Base-by-base conservation (phyloP, 768 basidiomycete genomes). In the Chalciporus pseudorubinellus region DNA sequence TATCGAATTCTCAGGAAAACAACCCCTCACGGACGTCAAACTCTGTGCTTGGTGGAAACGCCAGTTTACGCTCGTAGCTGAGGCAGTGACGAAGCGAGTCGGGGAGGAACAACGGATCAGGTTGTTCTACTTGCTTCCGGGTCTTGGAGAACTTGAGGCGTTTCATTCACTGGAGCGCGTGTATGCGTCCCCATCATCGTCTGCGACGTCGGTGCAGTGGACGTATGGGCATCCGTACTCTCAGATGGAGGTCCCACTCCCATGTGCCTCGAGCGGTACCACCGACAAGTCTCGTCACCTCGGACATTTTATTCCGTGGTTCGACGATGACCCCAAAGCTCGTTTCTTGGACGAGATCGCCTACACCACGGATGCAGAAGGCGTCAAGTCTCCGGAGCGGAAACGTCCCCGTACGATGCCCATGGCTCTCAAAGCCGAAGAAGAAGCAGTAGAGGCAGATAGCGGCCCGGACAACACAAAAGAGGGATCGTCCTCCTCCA, bases 311-410 rank as follows among this genome's bases (percentile, higher is more conserved):
- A 86, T 99, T 19, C 97, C 97, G 2, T 86, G 81, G 49, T 92
- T 98, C 64, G 89, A 93, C n/a, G 97, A 99, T 62, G 94, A 97
- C 68, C 95, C 97, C 7, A 98, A 98, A 69, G 83, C 89, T 50
- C 82, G 97, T 16, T 98, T 98, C 67, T 70, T 99, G 66, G 89
- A 91, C 67, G 94, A 97, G 70, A 83, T 98, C 46, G 90, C 87
- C 38, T 84, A 81, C 56, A 89, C 81, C 8, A 82, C 78, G 43
- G 79, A 82, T 43, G 81, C 73, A 48, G 80, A 79, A 39, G 77
- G 74, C 1, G 67, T 86, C 51, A 78, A 72, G 61, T 83, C 85
- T 9, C 86, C 86, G 3, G 73, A 73, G 49, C 74, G 77, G 48
- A 88, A 91, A 66, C 80, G 84, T 3, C 61, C 74, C 3, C 77